Percentiles rank a stretch among this genome's conserved stretches.
Conservation (phyloP, 75 land plant species). For the Selaginella tamariscina region DNA sequence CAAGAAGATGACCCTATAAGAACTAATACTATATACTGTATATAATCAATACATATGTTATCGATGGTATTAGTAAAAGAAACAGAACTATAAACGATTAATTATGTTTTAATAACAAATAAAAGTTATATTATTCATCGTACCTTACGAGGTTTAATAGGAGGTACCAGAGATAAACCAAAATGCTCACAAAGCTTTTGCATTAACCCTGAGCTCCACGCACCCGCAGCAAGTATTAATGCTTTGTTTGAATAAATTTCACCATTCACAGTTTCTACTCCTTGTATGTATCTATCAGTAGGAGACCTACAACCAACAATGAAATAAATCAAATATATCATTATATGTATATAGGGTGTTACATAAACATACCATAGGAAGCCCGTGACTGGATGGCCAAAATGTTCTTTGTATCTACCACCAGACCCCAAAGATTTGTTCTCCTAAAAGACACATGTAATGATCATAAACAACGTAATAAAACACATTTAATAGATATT, state of each 20-base stretch:
- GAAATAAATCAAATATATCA: not conserved
- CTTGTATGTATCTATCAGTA: constrained; percentile 35
- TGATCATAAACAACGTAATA: not conserved
- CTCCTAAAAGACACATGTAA: constrained; percentile 27
- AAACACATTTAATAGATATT: too few species aligned
- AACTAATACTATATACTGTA: too few species aligned
- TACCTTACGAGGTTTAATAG: constrained; percentile 87
- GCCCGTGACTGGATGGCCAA: constrained; percentile 40
- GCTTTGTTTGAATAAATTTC: constrained; percentile 45
- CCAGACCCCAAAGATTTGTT: constrained; percentile 41
- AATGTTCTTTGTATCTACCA: constrained; percentile 80
- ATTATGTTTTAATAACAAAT: too few species aligned
- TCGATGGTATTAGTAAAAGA: not conserved
- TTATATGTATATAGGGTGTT: not conserved
- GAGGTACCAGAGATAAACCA: constrained; percentile 31
- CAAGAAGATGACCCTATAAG: constrained; percentile 72
- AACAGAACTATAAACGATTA: too few species aligned
- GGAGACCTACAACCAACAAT: constrained; percentile 26
- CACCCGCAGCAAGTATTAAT: constrained; percentile 78
- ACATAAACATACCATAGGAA: constrained; percentile 43
- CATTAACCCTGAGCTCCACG: constrained; percentile 72
- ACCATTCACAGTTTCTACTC: constrained; percentile 49
- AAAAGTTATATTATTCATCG: constrained; percentile 10
- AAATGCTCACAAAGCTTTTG: constrained; percentile 25
- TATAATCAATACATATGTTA: too few species aligned